phyloP scores from a whole-genome alignment of 2,329 filamentous ascomycete genomes.

The Pseudogymnoascus pannorum region DNA sequence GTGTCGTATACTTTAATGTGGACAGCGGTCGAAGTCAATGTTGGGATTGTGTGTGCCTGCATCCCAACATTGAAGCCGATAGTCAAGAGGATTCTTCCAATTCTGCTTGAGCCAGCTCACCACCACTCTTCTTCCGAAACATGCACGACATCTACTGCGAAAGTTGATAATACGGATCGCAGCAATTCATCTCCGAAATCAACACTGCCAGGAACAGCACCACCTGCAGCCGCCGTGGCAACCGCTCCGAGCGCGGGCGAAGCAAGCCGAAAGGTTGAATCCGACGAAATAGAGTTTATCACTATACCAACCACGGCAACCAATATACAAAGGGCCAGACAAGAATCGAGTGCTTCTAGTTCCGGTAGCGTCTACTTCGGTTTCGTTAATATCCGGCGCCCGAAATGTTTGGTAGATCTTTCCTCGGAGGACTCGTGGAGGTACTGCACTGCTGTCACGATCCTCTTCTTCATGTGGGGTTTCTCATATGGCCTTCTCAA shows the following conservation, averaged over 20 bases:
- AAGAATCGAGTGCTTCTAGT: background rate
- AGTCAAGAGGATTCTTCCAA: constrained; percentile 40
- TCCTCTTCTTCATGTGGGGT: constrained; percentile 80
- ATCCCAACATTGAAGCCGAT: constrained; percentile 82
- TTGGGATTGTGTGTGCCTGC: constrained; percentile 79
- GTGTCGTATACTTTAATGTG: constrained; percentile 82
- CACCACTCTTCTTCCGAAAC: background rate
- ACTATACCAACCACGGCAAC: constrained; percentile 16
- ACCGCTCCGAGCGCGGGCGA: background rate
- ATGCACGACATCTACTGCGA: background rate
- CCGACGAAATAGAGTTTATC: constrained; percentile 25
- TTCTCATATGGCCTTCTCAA: constrained; percentile 82
- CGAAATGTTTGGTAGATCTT: constrained; percentile 62
- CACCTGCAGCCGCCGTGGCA: background rate
- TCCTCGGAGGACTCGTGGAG: constrained; percentile 56
- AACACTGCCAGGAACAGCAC: background rate
- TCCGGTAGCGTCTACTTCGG: constrained; percentile 53
- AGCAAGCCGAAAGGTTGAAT: constrained; percentile 14
- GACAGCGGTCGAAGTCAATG: constrained; percentile 82
- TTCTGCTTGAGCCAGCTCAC: constrained; percentile 1
- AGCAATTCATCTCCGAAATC: background rate
- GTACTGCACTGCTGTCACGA: constrained; percentile 64
- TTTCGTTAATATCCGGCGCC: constrained; percentile 60
- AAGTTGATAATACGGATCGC: background rate
- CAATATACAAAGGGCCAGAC: constrained; percentile 3